A percentile compares a stretch with the other conserved stretches of the same genome.
These are phyloP conservation scores for Candida corydali DNA, from an alignment of 805 yeast genomes.

Conservation along the genomic window DNA sequence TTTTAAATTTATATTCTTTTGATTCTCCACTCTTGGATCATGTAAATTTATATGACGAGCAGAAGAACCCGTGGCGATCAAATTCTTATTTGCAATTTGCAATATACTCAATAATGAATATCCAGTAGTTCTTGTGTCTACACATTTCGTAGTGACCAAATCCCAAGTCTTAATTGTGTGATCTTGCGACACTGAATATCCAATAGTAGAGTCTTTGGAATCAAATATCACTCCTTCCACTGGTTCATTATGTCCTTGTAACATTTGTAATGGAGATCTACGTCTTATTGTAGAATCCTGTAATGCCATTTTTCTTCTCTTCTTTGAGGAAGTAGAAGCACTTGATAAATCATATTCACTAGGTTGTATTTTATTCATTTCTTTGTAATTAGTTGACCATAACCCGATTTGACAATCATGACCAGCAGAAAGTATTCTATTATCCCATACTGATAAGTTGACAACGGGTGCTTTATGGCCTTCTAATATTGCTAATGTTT, in stretches of 20 bases:
- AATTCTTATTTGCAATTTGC: constrained; percentile 60
- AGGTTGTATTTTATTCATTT: constrained; percentile 61
- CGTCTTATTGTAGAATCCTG: constrained; percentile 73
- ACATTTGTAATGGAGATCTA: constrained; percentile 73
- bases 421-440: constrained; percentile 77
- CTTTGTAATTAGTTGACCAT: constrained; percentile 87
- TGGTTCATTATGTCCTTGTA: constrained; percentile 82
- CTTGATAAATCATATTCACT: constrained; percentile 48
- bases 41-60: constrained; percentile 95
- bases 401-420: constrained; percentile 75
- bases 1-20: constrained; percentile 46
- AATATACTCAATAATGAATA: constrained; percentile 76
- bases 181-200: constrained; percentile 92
- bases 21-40: constrained; percentile 74
- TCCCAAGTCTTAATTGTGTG: constrained; percentile 97
- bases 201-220: constrained; percentile 68
- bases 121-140: constrained; percentile 85
- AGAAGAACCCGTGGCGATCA: constrained; percentile 90
- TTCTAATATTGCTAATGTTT: constrained; percentile 77
- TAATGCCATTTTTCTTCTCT: constrained; percentile 79
- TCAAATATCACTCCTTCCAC: constrained; percentile 84
- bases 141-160: constrained; percentile 75
- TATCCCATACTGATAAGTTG: constrained; percentile 57
- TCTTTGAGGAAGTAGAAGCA: constrained; percentile 84
- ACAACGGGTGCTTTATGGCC: constrained; percentile 92